These are phyloP conservation scores for Xylaria intraflava DNA, from an alignment of 495 filamentous ascomycete species.

Conservation along the genomic window DNA sequence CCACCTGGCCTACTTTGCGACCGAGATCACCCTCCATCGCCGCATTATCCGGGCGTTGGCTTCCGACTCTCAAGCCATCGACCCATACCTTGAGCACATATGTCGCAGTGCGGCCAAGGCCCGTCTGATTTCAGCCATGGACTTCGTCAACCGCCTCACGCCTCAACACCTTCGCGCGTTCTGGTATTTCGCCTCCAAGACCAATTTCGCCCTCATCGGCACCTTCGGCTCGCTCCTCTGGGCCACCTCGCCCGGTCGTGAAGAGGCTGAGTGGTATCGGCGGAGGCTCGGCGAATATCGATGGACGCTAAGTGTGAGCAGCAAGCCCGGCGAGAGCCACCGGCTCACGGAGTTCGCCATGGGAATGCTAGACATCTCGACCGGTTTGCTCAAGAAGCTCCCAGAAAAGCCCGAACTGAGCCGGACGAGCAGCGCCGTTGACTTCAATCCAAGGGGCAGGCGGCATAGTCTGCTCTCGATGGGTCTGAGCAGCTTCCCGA, in stretches of 20 bases:
- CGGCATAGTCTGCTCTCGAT: conserved; percentile 30
- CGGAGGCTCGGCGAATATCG: conserved; percentile 79
- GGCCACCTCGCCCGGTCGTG: conserved; percentile 74
- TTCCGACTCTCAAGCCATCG: conserved; percentile 35
- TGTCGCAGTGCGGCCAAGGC: conserved; percentile 88
- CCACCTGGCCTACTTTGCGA: conserved; percentile 77
- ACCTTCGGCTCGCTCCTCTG: conserved; percentile 77
- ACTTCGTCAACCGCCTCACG: conserved; percentile 68
- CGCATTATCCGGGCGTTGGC: conserved; percentile 69
- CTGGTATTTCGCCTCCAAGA: conserved; percentile 77
- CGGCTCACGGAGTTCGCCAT: conserved; percentile 69
- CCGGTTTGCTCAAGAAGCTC: conserved; percentile 48
- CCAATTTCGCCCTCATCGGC: conserved; percentile 75
- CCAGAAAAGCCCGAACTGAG: conserved; percentile 51
- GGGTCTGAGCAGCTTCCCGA: conserved; percentile 15
- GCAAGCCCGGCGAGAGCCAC: conserved; percentile 61
- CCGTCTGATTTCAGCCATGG: conserved; percentile 69
- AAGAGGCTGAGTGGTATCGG: conserved; percentile 96
- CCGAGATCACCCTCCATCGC: conserved; percentile 78
- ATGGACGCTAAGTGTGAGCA: conserved; percentile 86
- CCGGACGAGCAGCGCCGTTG: conserved; percentile 34
- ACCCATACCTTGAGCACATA: conserved; percentile 81
- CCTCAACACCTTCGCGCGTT: conserved; percentile 66
- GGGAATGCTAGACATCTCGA: conserved; percentile 61
- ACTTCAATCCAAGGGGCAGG: conserved; percentile 33